Evolutionary conservation across 768 basidiomycete species (phyloP), one percentile per base, ranked within the genome.

Genomic region (Hysterangium stoloniferum): DNA sequence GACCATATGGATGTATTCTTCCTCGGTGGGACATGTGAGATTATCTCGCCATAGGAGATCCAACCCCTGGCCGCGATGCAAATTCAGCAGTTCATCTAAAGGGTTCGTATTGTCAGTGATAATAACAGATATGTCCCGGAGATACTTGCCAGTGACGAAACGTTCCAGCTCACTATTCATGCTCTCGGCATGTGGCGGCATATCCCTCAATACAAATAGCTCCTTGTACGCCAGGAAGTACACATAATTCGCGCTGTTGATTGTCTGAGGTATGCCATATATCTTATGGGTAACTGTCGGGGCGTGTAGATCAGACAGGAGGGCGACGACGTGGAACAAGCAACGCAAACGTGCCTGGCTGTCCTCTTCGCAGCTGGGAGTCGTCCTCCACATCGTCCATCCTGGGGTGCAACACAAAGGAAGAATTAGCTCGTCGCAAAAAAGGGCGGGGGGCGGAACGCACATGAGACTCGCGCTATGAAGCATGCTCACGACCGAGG

Each of bases 231-330:
- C 95, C 36, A 91, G 77, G 61, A 98, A 99, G 62, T 95, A 97
- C 25, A 93, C 91, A 57, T 97, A 98, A 62, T 96, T 97, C 0
- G 95, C 95, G 0, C 86, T 82, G 63, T 99, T 99, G 69, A 99
- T 93, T 0, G 95, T 96, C 62, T 97, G 95, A 0, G 95, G 91
- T 2, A 96, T 70, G 1, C 95, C 95, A 59, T 95, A 99, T 57
- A 99, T 95, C 70, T 89, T 90, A 70, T 99, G 94, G 0, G 90
- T 80, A 20, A 94, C 94, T 84, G 55, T 1, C 52, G 36, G 33
- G 28, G 25, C 17, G 22, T 41, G 38, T 35, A 25, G 22, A 40
- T 45, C n/a, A 48, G 15, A 17, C 40, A 27, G 12, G n/a, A 36
- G 7, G 17, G 38, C 24, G 12, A 45, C 15, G n/a, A n/a, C n/a